These are phyloP conservation scores for Aspergillus ustus DNA, from an alignment of 2,329 filamentous ascomycete species.

Conservation along the genomic window DNA sequence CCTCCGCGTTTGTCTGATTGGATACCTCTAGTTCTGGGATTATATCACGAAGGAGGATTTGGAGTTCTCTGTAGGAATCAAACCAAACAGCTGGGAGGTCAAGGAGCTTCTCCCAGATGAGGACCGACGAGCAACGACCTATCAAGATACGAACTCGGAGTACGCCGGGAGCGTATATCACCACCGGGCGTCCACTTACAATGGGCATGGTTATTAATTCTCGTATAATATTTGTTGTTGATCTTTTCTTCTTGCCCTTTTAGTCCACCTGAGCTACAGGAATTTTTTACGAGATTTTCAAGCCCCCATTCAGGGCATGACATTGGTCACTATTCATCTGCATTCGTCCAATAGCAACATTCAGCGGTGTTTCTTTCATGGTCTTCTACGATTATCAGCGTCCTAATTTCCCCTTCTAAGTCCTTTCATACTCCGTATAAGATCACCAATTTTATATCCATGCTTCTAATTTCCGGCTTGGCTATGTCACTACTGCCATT, in stretches of 20 bases:
- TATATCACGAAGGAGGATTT: constrained; percentile 98
- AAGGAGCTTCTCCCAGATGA: constrained; percentile 87
- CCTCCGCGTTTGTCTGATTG: constrained; percentile 8
- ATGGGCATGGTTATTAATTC: constrained; percentile 41
- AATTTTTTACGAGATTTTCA: not conserved
- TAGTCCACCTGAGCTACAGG: not conserved
- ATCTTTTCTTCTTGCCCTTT: not conserved
- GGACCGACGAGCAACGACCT: constrained; percentile 73
- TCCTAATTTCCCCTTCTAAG: not conserved
- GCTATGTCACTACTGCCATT: not conserved
- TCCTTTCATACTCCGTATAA: not conserved
- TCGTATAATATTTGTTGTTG: not conserved
- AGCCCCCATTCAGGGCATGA: not conserved
- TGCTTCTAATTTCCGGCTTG: not conserved
- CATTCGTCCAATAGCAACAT: not conserved
- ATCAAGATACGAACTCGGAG: constrained; percentile 61
- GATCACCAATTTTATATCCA: not conserved
- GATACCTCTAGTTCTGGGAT: constrained; percentile 81
- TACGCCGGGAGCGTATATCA: constrained; percentile 51
- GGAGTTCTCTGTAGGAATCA: constrained; percentile 94
- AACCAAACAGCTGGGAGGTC: constrained; percentile 97
- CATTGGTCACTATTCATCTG: not conserved
- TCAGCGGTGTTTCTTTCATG: not conserved
- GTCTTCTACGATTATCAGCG: not conserved
- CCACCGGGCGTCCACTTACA: constrained; percentile 44